Percentiles rank a stretch among this genome's conserved stretches.
Conservation (phyloP, 176 grass and related monocot species). For the Rhipidocladum racemiflorum region DNA sequence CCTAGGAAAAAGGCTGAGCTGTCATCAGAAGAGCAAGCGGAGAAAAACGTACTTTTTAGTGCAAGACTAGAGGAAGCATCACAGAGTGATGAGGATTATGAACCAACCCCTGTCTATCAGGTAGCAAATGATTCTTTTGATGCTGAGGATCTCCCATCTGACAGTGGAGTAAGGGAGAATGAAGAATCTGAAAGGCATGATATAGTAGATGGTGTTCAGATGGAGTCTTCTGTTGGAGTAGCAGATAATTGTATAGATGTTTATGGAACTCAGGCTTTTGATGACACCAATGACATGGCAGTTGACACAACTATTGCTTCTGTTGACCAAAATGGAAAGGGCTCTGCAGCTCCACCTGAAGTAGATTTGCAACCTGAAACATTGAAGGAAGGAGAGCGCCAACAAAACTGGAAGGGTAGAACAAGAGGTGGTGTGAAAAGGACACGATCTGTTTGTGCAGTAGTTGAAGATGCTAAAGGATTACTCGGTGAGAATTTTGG, state of each 20-base stretch:
- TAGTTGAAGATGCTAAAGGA: slow-evolving; percentile 77
- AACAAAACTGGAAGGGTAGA: slow-evolving; percentile 39
- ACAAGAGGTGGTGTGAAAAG: slow-evolving; percentile 49
- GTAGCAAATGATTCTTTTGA: slow-evolving; percentile 47
- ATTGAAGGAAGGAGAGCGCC: slow-evolving; percentile 41
- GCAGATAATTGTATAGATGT: slow-evolving; percentile 74
- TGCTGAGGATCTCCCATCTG: slow-evolving; percentile 36
- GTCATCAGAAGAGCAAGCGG: slow-evolving; percentile 39
- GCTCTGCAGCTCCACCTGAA: slow-evolving; percentile 29
- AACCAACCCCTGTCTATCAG: slow-evolving; percentile 68
- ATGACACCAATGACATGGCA: slow-evolving; percentile 26
- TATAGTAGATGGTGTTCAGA: slow-evolving; percentile 42
- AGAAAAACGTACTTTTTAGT: slow-evolving; percentile 48
- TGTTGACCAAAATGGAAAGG: slow-evolving; percentile 58
- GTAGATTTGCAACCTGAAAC: slow-evolving; percentile 48
- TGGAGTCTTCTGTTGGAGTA: slow-evolving; percentile 72
- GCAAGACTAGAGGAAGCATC: slow-evolving; percentile 69
- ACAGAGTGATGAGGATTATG: slow-evolving; percentile 51
- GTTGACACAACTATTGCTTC: slow-evolving; percentile 40
- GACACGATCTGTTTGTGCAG: slow-evolving; percentile 53
- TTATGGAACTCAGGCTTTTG: slow-evolving; percentile 32
- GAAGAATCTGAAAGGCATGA: slow-evolving; percentile 44
- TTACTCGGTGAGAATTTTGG: slow-evolving; percentile 51
- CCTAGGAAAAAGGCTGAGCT: slow-evolving; percentile 50
- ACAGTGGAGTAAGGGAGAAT: slow-evolving; percentile 44